Evolutionary conservation across 768 basidiomycete species (phyloP), one percentile per base, ranked within the genome.

Genomic region (Paxillus ammoniavirescens): DNA sequence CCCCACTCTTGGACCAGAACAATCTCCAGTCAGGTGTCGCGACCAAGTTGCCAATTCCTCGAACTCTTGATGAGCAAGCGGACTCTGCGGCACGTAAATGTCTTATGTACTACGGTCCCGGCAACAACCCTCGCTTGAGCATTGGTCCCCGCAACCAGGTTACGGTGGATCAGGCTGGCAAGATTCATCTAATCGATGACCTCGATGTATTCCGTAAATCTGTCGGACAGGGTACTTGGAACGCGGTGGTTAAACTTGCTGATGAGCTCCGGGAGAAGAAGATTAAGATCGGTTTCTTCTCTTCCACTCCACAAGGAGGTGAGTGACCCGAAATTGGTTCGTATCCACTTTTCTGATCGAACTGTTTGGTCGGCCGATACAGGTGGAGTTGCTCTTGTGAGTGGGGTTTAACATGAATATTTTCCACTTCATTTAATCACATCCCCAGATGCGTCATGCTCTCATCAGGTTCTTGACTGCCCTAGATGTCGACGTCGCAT

Each of bases 241-340:
- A 84, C 58, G 80, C 89, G 0, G 89, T 95, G 54, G 77, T 73
- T 66, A 88, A 89, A 63, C 85, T 93, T 43, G 88, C 90, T 5
- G 84, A 89, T 47, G 92, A 93, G 65, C 79, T 97, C 41, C 84
- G 86, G 52, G 84, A 89, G 69, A 91, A 89, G 73, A 88, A 93
- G 57, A 75, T 91, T 67, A 92, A 90, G 71, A 90, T 96, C 58
- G 88, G 87, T 21, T 96, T 96, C 81, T 96, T 96, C 74, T 93
- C 90, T 28, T 93, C 92, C 9, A 98, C 95, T 6, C 94, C 94
- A 10, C 93, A 96, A 75, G 94, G 94, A 77, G 86, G 89, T 88
- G 71, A 64, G 80, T 65, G 47, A 38, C 56, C 47, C 28, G 55
- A 49, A 44, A 48, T 47, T 40, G 35, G 17, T 48, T 7, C 12